Base-by-base conservation (phyloP, 2,329 filamentous ascomycete genomes). In the Sphaceloma murrayae region DNA sequence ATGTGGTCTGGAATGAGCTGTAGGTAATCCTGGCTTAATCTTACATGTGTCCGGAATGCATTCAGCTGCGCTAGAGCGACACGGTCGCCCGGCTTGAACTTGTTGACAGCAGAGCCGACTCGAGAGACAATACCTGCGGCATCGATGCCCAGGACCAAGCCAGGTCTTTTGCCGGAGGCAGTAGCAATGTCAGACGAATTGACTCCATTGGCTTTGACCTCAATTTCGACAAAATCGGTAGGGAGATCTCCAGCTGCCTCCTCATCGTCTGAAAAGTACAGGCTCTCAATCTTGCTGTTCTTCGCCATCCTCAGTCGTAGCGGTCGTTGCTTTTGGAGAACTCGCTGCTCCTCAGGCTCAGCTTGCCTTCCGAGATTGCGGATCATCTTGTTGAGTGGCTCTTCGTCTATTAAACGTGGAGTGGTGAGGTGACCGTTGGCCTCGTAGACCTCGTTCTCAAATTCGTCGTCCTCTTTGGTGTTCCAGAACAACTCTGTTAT, bases 111-210 rank as follows among this genome's bases (percentile, higher is more conserved):
- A 13, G 26, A 24, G 14, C 46, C 46, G 18, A 46, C 34, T 1
- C 26, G 24, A 13, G 34, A 22, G 8, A 48, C 26, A 10, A 46
- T 14, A n/a, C 46, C 46, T 3, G 26, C 30, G 10, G 43, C 45
- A 18, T 48, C 46, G 7, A 48, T 31, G 18, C 46, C 46, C 17
- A 47, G 27, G 6, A 34, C 34, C n/a, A 32, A 39, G n/a, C 38
- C 31, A 4, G 22, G 18, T 5, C 45, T 30, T 19, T 48, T 42
- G 2, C 46, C 52, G 49, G 47, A 42, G 8, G 46, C 34, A 8
- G 47, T 34, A 6, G 46, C 32, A 1, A 51, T 26, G n/a, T 51
- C 49, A 10, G 46, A 49, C 43, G 53, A 53, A 24, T 54, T 53
- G 24, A 53, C 36, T 17, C 49, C 46, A 19, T 33, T 45, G 18